Percentiles rank a stretch among this genome's conserved stretches.
phyloP scores from a whole-genome alignment of 1,139 yeast genomes.

The Tardiomyces depauwii region DNA sequence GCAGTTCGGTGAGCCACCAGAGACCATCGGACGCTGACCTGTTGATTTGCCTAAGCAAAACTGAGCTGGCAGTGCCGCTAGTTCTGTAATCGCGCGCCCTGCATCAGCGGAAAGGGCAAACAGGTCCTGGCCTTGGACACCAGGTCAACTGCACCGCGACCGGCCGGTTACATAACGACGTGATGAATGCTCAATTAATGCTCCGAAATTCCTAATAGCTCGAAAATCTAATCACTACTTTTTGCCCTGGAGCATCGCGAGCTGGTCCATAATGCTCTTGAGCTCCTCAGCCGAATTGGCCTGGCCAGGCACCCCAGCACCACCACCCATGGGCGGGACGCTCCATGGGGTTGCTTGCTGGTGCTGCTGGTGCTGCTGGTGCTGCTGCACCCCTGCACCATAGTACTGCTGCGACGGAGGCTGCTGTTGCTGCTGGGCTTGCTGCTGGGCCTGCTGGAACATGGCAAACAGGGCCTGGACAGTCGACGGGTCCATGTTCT shows the following conservation, averaged over 20 bases:
- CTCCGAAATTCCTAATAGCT: no score
- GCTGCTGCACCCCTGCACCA: conserved; percentile 8
- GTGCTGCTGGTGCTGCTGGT: conserved; percentile 11
- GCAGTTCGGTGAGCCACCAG: no score
- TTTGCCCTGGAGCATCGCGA: conserved; percentile 16
- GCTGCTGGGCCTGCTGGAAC: conserved; percentile 10
- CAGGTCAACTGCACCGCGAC: no score
- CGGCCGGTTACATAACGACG: no score
- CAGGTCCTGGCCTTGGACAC: no score
- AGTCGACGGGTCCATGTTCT: conserved; percentile 22
- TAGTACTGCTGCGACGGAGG: background rate
- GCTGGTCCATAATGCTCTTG: conserved; percentile 20
- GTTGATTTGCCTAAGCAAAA: no score
- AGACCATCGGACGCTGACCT: no score
- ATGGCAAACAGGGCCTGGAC: conserved; percentile 19
- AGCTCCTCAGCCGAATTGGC: conserved; percentile 13
- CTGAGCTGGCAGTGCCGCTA: no score
- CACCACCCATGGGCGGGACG: background rate
- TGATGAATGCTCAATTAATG: no score
- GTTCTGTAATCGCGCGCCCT: no score
- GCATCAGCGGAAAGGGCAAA: no score
- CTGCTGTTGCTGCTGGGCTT: background rate
- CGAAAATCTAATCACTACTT: background rate
- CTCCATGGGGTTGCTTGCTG: conserved; percentile 5
- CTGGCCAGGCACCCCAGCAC: background rate